Evolutionary conservation across 495 filamentous ascomycete species (phyloP).

Genomic region (Lepidopterella palustris): DNA sequence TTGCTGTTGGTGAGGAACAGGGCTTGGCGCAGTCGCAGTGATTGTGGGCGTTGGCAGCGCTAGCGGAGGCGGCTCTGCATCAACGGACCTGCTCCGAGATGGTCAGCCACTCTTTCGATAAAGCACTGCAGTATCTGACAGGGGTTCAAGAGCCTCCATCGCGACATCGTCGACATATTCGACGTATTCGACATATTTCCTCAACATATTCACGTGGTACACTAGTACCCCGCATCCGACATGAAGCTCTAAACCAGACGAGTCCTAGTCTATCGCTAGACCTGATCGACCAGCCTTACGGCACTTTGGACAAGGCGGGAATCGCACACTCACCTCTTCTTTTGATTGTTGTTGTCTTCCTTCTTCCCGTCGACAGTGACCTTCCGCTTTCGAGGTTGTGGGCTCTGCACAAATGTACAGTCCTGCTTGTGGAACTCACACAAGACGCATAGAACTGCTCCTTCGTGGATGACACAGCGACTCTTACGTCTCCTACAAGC

Average conservation of each 20-base stretch:
- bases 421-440: constrained; percentile 46
- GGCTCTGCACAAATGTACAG: constrained; percentile 44
- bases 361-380: constrained; percentile 29
- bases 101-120: not conserved
- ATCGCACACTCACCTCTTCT: constrained; percentile 29
- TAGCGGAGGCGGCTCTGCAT: constrained; percentile 31
- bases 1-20: constrained; percentile 15
- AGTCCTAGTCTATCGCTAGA: not conserved
- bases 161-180: not conserved
- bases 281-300: not conserved
- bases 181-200: too few species aligned
- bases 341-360: constrained; percentile 22
- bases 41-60: constrained; percentile 30
- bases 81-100: constrained; percentile 25
- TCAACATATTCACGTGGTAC: too few species aligned
- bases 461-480: constrained; percentile 86
- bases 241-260: too few species aligned
- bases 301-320: not conserved
- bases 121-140: not conserved
- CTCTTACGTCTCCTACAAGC: constrained; percentile 79
- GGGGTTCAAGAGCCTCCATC: not conserved
- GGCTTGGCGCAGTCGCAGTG: constrained; percentile 30
- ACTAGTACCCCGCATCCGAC: too few species aligned
- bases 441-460: constrained; percentile 64
- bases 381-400: constrained; percentile 48